Conservation (phyloP, 2,329 filamentous ascomycete genomes). For the Claviceps digitariae region DNA sequence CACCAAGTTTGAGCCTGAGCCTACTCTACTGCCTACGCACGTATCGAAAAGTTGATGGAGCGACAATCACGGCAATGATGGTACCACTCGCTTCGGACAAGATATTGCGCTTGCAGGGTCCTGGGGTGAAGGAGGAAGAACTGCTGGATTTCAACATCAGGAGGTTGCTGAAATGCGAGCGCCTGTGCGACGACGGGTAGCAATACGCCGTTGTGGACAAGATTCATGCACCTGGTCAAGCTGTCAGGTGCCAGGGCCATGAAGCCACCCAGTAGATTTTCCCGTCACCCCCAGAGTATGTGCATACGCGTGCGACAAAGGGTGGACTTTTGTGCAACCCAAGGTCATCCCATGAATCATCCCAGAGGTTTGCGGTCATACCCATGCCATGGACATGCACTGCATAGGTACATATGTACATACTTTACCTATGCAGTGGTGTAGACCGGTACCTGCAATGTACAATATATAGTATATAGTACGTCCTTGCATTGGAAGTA, state of each 20-base stretch:
- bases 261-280: not conserved
- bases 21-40: too few species aligned
- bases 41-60: too few species aligned
- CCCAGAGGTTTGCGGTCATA: not conserved
- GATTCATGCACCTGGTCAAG: not conserved
- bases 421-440: not conserved
- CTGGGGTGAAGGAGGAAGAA: not conserved
- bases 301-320: conserved; percentile 1
- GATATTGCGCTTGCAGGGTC: too few species aligned
- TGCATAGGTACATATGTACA: too few species aligned
- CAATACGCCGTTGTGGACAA: not conserved
- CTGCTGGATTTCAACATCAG: not conserved
- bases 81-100: not conserved
- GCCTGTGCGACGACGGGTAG: not conserved
- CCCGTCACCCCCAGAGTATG: not conserved
- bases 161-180: not conserved
- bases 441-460: not conserved
- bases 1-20: not conserved
- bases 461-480: too few species aligned
- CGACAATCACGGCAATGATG: not conserved
- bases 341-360: not conserved
- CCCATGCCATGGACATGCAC: not conserved
- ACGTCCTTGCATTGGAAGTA: too few species aligned
- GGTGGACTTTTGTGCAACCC: conserved; percentile 1
- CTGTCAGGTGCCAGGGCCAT: not conserved